Percentiles rank a stretch among this genome's conserved stretches.
These are phyloP conservation scores for Jatropha multifida DNA, from an alignment of 441 rosid species.

Conservation along the genomic window DNA sequence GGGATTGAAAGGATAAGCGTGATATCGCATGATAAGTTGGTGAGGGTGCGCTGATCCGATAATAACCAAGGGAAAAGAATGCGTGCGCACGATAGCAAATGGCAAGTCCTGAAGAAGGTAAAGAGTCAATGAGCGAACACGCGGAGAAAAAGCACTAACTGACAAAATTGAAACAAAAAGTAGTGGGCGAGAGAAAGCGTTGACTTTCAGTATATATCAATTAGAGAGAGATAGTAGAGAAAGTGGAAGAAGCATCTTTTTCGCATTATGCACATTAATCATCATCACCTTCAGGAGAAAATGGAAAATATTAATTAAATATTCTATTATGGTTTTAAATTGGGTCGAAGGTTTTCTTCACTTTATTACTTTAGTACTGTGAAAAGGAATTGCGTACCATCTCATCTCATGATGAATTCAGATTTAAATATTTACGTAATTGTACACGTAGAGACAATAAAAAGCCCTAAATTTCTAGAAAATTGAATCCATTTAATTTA, in stretches of 20 bases:
- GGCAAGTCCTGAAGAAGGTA: constrained; percentile 3
- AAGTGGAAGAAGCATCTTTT: constrained; percentile 29
- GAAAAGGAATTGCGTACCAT: no score
- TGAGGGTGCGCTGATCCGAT: not conserved
- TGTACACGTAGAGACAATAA: no score
- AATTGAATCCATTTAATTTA: no score
- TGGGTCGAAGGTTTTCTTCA: not conserved
- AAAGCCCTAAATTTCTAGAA: no score
- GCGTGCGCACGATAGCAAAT: constrained; percentile 30
- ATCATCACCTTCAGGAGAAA: not conserved
- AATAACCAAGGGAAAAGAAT: not conserved
- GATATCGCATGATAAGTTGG: not conserved
- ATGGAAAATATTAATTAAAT: constrained; percentile 3
- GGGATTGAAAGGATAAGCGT: no score
- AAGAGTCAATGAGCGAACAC: constrained; percentile 24
- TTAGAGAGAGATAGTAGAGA: not conserved
- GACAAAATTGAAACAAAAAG: constrained; percentile 23
- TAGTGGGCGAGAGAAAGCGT: constrained; percentile 37
- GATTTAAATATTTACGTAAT: no score
- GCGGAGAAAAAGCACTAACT: constrained; percentile 22
- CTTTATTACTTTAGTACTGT: not conserved
- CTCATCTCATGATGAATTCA: no score
- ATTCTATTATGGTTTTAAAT: not conserved
- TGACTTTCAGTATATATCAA: constrained; percentile 35
- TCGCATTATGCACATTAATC: constrained; percentile 15